Evolutionary conservation across 352 stramenopile species (phyloP).

Genomic region (Peronospora tabacina): DNA sequence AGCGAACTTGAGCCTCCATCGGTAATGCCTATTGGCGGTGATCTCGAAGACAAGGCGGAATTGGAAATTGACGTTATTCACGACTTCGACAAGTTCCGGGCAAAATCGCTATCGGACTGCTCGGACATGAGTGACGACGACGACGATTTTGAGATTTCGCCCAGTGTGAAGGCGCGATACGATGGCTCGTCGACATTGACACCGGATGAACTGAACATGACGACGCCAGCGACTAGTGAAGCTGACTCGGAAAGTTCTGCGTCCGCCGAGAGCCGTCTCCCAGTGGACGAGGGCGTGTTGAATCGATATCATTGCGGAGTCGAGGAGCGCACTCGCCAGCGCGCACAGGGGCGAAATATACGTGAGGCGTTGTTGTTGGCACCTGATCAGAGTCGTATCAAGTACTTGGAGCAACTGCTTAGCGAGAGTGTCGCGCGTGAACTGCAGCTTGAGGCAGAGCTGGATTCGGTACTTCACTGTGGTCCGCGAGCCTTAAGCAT

Average conservation of each 20-base stretch:
- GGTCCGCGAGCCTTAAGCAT: constrained; percentile 1
- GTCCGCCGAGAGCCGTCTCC: constrained; percentile 16
- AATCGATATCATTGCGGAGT: constrained; percentile 50
- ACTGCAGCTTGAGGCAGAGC: constrained; percentile 72
- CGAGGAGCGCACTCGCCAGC: constrained; percentile 71
- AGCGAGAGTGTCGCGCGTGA: constrained; percentile 78
- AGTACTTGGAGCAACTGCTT: constrained; percentile 81
- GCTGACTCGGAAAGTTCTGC: constrained; percentile 23
- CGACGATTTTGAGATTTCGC: constrained; percentile 40
- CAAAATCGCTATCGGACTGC: constrained; percentile 64
- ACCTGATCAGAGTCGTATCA: constrained; percentile 77
- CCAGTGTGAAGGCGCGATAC: constrained; percentile 29
- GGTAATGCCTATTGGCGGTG: constrained; percentile 35
- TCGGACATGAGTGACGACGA: constrained; percentile 81
- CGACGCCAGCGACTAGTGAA: constrained; percentile 20
- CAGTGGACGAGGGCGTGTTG: constrained; percentile 41
- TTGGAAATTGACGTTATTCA: constrained; percentile 79
- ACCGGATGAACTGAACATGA: constrained; percentile 28
- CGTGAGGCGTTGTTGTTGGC: constrained; percentile 67
- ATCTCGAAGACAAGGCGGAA: constrained; percentile 58
- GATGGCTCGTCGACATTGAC: constrained; percentile 28
- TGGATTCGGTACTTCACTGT: constrained; percentile 60
- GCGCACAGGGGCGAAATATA: constrained; percentile 67
- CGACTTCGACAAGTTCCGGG: constrained; percentile 69
- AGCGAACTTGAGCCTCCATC: constrained; percentile 33